Evolutionary conservation across 352 stramenopile species (phyloP), one percentile per base, ranked within the genome.

Genomic region (Phytophthora ramorum): DNA sequence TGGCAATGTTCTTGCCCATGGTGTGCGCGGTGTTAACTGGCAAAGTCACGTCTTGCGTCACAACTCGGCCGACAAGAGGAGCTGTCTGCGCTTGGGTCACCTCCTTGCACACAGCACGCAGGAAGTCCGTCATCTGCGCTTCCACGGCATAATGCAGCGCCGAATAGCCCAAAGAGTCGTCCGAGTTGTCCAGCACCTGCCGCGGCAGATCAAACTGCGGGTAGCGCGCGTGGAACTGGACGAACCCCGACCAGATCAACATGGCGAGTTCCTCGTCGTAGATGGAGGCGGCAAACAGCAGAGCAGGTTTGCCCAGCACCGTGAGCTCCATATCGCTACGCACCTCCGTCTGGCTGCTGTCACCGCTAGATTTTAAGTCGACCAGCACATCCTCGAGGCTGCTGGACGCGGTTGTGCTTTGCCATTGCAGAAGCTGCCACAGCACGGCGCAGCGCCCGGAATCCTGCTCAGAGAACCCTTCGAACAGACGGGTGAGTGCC

Each of bases 231-330:
- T 85, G 79, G 69, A 91, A 76, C 20, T 68, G 68, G 20, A 84
- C 38, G 20, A 91, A 74, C 0, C 83, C 85, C 26, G 58, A 58
- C 81, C 83, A 92, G 63, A 93, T 77, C 32, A 89, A 56, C 28
- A 79, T 45, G 30, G 84, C 81, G 32, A 96, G 72, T 34, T 93
- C 81, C 58, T 96, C 87, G 62, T 96, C 87, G 61, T 96, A 96
- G 52, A 96, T 90, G 41, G 87, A 93, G 7, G 87, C 75, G 32
- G 86, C 84, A 49, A 94, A 96, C 16, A 92, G 66, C 30, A 96
- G 73, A 47, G 84, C 82, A 0, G 84, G 84, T 60, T 96, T 93
- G 19, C 87, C 87, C 79, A 95, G 82, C 22, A 87, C 87, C 12
- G 76, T 73, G 24, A 93, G 60, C 59, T 87, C 26, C 70, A 75